These are phyloP conservation scores for Lignosus rhinocerotis DNA, from an alignment of 1,284 basidiomycete genomes.

Conservation along the genomic window DNA sequence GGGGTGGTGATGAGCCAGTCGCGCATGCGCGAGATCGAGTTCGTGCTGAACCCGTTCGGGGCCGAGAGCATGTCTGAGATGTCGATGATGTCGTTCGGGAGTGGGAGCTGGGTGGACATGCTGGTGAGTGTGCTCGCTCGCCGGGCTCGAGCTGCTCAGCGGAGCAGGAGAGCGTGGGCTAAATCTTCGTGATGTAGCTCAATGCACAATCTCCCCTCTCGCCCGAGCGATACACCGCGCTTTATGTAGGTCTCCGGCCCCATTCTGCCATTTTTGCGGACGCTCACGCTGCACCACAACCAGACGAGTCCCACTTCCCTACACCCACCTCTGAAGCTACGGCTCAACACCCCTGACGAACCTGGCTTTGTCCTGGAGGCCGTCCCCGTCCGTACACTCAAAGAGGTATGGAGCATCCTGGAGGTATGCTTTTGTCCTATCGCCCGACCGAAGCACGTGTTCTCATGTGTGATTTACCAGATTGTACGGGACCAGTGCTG, in stretches of 20 bases:
- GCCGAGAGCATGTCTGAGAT: conserved; percentile 43
- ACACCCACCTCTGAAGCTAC: conserved; percentile 70
- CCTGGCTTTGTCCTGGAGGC: conserved; percentile 70
- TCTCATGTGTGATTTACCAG: conserved; percentile 34
- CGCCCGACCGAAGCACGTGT: too few relatives aligned
- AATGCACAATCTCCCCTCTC: conserved; percentile 44
- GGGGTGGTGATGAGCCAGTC: conserved; percentile 72
- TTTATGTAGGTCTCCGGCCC: conserved; percentile 39
- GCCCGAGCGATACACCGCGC: conserved; percentile 49
- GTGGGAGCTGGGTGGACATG: conserved; percentile 58
- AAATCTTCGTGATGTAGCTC: conserved; percentile 37
- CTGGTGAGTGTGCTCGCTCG: conserved; percentile 12
- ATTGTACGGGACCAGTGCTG: conserved; percentile 78
- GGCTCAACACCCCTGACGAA: conserved; percentile 64
- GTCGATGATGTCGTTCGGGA: conserved; percentile 52
- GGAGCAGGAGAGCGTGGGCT: neutral
- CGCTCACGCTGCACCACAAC: neutral
- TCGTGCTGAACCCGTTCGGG: conserved; percentile 56
- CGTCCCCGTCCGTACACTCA: conserved; percentile 67
- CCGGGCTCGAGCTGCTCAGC: neutral
- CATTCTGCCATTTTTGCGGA: neutral
- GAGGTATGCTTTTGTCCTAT: conserved; percentile 47
- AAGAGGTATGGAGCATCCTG: conserved; percentile 69
- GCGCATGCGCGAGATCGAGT: conserved; percentile 67
- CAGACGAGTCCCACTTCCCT: conserved; percentile 54